Evolutionary conservation across 305 asterid genomes (phyloP), one percentile per base, ranked within the genome.

Genomic region (Fraxinus platypoda): DNA sequence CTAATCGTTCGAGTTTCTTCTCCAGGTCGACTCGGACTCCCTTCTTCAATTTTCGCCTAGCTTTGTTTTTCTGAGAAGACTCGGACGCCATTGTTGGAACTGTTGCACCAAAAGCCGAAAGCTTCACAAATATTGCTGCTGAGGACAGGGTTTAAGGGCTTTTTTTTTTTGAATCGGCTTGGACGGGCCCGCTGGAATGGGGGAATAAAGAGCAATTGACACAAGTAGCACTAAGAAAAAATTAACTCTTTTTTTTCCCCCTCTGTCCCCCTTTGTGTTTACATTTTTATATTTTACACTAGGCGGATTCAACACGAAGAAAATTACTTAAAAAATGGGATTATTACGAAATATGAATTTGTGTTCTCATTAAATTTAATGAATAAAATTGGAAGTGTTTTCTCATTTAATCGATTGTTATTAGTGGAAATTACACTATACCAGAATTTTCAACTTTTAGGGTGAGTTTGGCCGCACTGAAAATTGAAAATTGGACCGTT

Each of bases 11-110:
- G 28, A 89, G 83, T 19, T 84, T 85, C 74, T 87, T 89, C 15
- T 87, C 95, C 13, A 88, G 57, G 62, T 90, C 86, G 21, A 25
- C 80, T 64, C 93, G 84, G 19, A 82, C 83, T 78, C 94, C 90
- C 86, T 92, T 94, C 90, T 84, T 93, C 31, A 82, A 78, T 81
- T 79, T 90, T 79, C 90, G 86, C 75, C 57, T 85, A 81, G 88
- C 81, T 84, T 85, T 88, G 83, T 86, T 88, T 28, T 74, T 79
- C 83, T 86, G 87, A 13, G 90, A 81, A 43, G 86, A 83, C 62
- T 80, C 89, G 78, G 91, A 72, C 87, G 86, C 92, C 97, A 93
- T 93, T 75, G 84, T 64, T 28, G 46, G 35, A 62, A 54, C 81
- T 62, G 52, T 43, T 9, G 52, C 52, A 38, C 46, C 38, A 34